Base-by-base conservation (phyloP, 2,329 filamentous ascomycete genomes). In the Sarocladium kiliense region DNA sequence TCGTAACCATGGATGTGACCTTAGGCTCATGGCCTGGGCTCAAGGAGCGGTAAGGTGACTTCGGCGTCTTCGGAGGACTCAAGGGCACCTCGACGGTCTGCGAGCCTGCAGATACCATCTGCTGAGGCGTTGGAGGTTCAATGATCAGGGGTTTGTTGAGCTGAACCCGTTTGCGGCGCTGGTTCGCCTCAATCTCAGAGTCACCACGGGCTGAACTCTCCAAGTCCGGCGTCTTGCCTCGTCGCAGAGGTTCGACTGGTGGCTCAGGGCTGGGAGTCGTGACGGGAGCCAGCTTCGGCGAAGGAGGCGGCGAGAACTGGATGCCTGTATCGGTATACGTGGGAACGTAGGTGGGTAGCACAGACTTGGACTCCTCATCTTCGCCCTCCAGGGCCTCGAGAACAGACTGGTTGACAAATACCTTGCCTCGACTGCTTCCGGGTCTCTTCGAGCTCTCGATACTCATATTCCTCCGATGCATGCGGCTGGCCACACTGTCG, bases 301-400 rank as follows among this genome's bases (percentile, higher is more conserved):
- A 95, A 2, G 87, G 79, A 1, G 90, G 90, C 45, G 91, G 91
- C 32, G 91, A 94, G 64, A 82, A 94, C 68, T 97, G 92, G 30
- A 90, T 79, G 3, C 86, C 89, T n/a, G 80, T 81, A 64, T 95
- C 89, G 37, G 82, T 80, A 73, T 94, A 95, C 57, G 77, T 72
- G 36, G 72, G 67, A 21, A 19, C 21, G 16, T 32, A 18, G 6
- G 34, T 12, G 12, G 18, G 32, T 12, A 30, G 32, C 14, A 51
- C 27, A 34, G 47, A 21, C 18, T 34, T 51, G 3, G 32, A 16
- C 11, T 34, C 44, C 39, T 78, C 77, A 62, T 82, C 77, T 58
- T 79, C 76, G 55, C 77, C 77, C 60, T 84, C 80, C 2, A 84
- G 71, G 23, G 74, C 76, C 55, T 84, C 82, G 12, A 84, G 67